Evolutionary conservation across 2,329 filamentous ascomycete genomes (phyloP).

Genomic region (Phoma sp.): DNA sequence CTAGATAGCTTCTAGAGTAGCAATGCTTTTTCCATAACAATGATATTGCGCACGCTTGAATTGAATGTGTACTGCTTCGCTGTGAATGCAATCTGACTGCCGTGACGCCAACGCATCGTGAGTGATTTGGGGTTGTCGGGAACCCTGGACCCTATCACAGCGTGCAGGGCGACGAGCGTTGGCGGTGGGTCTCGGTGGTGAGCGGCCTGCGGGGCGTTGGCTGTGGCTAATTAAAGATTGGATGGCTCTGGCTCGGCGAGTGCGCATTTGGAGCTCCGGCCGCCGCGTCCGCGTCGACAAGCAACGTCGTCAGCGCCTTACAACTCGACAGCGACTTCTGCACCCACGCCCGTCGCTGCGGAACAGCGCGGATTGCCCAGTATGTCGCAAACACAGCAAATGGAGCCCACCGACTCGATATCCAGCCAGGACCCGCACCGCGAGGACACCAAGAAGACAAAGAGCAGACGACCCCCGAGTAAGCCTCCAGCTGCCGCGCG

Average conservation of each 20-base stretch:
- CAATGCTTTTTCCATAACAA: constrained; percentile 5
- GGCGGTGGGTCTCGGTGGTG: constrained; percentile 19
- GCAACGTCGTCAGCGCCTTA: constrained; percentile 22
- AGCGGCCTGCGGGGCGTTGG: constrained; percentile 21
- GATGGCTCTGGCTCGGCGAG: constrained; percentile 18
- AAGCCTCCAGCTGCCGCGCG: constrained; percentile 39
- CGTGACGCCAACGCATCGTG: no score
- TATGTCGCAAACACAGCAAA: constrained; percentile 55
- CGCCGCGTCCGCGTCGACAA: constrained; percentile 10
- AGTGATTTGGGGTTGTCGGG: no score
- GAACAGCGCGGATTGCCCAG: constrained; percentile 38
- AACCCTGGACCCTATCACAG: background rate
- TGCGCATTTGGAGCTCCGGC: constrained; percentile 15
- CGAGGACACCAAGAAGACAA: constrained; percentile 66
- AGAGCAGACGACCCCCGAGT: constrained; percentile 93
- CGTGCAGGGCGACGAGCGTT: constrained; percentile 1
- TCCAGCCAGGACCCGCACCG: constrained; percentile 51
- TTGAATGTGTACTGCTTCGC: no score
- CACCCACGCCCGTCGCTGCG: constrained; percentile 29
- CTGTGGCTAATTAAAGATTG: constrained; percentile 30
- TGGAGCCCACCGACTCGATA: constrained; percentile 52
- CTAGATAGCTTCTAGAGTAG: constrained; percentile 13
- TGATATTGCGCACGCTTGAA: background rate
- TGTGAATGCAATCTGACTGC: no score
- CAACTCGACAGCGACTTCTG: constrained; percentile 17